Percentiles rank a stretch among this genome's conserved stretches.
These are phyloP conservation scores for Xylaria sp. DNA, from an alignment of 495 filamentous ascomycete genomes.

Conservation along the genomic window DNA sequence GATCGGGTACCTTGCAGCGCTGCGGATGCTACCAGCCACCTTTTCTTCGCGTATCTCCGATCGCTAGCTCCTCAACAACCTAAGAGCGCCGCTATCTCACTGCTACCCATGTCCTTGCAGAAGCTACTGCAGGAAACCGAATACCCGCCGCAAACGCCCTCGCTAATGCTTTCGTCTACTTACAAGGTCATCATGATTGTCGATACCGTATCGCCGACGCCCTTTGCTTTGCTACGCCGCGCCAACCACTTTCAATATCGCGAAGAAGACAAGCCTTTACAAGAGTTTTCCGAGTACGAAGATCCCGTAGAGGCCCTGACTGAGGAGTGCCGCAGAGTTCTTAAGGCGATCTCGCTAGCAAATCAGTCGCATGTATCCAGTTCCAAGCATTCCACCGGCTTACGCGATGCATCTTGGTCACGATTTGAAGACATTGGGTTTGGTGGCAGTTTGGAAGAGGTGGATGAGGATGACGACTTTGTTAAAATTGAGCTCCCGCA, in stretches of 20 bases:
- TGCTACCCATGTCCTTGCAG: slow-evolving; percentile 88
- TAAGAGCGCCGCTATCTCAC: slow-evolving; percentile 72
- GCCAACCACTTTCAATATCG: slow-evolving; percentile 96
- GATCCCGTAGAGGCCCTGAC: slow-evolving; percentile 89
- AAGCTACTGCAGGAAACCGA: slow-evolving; percentile 90
- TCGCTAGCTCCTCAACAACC: slow-evolving; percentile 82
- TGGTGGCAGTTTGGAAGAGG: slow-evolving; percentile 74
- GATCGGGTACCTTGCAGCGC: slow-evolving; percentile 63
- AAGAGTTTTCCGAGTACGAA: slow-evolving; percentile 84
- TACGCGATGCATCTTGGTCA: slow-evolving; percentile 91
- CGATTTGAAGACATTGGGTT: slow-evolving; percentile 97
- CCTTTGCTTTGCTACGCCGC: slow-evolving; percentile 87
- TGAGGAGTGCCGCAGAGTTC: slow-evolving; percentile 89
- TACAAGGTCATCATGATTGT: slow-evolving; percentile 97
- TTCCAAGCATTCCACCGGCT: slow-evolving; percentile 70
- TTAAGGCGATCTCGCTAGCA: slow-evolving; percentile 84
- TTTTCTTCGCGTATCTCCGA: slow-evolving; percentile 97
- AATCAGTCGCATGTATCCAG: slow-evolving; percentile 80
- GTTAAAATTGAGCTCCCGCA: slow-evolving; percentile 41
- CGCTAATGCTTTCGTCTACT: slow-evolving; percentile 78
- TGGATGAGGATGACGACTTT: slow-evolving; percentile 68
- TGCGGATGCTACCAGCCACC: slow-evolving; percentile 92
- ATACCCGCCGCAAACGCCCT: slow-evolving; percentile 85
- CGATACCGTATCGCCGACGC: slow-evolving; percentile 92
- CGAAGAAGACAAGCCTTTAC: slow-evolving; percentile 81